phyloP scores from a whole-genome alignment of 345 rosid genomes.

The Fremontodendron californicum region DNA sequence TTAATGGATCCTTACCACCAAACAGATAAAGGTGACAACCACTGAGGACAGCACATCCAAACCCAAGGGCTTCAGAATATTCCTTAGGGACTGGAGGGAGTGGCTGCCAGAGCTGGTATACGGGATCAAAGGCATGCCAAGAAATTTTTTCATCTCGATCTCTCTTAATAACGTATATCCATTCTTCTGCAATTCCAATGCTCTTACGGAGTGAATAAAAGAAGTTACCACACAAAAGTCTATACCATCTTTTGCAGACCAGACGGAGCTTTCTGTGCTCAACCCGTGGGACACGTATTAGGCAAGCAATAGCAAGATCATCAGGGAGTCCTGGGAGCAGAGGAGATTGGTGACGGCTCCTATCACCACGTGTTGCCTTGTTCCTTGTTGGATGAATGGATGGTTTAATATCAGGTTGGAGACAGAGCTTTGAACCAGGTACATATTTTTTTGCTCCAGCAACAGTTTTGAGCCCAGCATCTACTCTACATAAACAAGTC shows the following conservation, averaged over 20 bases:
- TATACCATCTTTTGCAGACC: constrained; percentile 74
- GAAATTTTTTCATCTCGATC: constrained; percentile 71
- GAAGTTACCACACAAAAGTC: constrained; percentile 63
- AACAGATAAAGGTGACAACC: constrained; percentile 77
- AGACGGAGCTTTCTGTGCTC: constrained; percentile 72
- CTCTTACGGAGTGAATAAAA: constrained; percentile 64
- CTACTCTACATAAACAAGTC: constrained; percentile 72
- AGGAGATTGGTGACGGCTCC: constrained; percentile 61
- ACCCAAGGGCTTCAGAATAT: constrained; percentile 68
- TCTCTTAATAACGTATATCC: constrained; percentile 69
- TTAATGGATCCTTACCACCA: constrained; percentile 71
- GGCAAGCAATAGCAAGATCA: constrained; percentile 83
- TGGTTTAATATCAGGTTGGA: constrained; percentile 66
- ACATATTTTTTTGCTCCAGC: constrained; percentile 64
- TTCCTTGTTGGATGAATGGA: constrained; percentile 66
- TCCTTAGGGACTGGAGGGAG: constrained; percentile 76
- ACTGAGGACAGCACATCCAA: constrained; percentile 75
- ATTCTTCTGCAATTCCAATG: constrained; percentile 68
- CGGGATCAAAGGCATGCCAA: constrained; percentile 80
- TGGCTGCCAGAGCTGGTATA: constrained; percentile 73
- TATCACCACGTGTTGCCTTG: constrained; percentile 52
- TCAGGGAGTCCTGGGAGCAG: constrained; percentile 75
- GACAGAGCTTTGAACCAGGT: constrained; percentile 66
- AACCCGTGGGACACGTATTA: constrained; percentile 56
- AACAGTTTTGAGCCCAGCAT: constrained; percentile 71